Base-by-base conservation (phyloP, 768 basidiomycete species). In the Russula ochroleuca region DNA sequence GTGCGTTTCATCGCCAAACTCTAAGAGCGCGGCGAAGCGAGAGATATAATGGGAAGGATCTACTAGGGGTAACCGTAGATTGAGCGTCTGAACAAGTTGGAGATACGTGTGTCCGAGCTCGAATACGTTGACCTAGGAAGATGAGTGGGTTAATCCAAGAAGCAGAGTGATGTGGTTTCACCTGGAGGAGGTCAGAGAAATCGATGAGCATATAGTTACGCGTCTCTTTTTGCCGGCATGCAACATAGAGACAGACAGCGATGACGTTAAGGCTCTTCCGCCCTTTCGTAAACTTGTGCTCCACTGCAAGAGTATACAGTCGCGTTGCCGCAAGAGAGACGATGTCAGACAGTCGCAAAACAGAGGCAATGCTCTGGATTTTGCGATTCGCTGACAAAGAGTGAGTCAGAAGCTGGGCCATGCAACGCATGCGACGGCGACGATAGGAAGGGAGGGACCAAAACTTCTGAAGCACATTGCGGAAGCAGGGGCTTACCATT, bases 11-110 rank as follows among this genome's bases (percentile, higher is more conserved):
- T 95, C 94, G 4, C 95, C 95, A 68, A 99, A 98, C 73, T 97
- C 95, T 53, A 99, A 88, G 10, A 97, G 81, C 14, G 93, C 87
- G 17, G 95, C 88, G 70, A 98, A 99, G 40, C 97, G 90, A 28
- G 91, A 88, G 69, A 98, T 97, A 76, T 95, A 98, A 73, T 98
- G 92, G 0, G 94, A 92, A 0, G 97, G 96, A 72, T 99, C 96
- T 70, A 98, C 88, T 45, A 94, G 83, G 0, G 94, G 94, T 7
- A 94, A 81, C 37, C 85, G 85, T 45, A 96, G 83, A 67, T 90
- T 87, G 57, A 98, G 84, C 2, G 86, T 88, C 73, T 87, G 92
- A 14, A 96, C 87, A 35, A 98, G 87, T 72, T 97, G 93, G 40
- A 98, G 86, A 72, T 98, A 99, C 0, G 92, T 95, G 59, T 94